These are phyloP conservation scores for Licmophora abbreviata DNA, from an alignment of 108 stramenopile genomes.

Conservation along the genomic window DNA sequence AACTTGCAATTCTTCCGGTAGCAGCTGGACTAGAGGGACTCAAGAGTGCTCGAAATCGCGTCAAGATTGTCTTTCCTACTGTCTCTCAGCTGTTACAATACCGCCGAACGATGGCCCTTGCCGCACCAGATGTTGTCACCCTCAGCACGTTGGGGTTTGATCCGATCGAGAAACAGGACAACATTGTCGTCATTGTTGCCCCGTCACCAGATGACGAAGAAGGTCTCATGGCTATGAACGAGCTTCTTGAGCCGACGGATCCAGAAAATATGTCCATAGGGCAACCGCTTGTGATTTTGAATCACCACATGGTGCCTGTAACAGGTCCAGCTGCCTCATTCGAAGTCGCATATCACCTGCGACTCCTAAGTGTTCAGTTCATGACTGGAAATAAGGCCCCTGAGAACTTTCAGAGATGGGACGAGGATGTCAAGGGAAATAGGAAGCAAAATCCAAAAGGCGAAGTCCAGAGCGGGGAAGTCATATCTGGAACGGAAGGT, in stretches of 20 bases:
- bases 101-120: conserved; percentile 72
- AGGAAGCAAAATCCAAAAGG: conserved; percentile 6
- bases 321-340: conserved; percentile 46
- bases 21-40: conserved; percentile 84
- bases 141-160: conserved; percentile 81
- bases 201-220: conserved; percentile 77
- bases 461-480: conserved; percentile 11
- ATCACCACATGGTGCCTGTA: conserved; percentile 83
- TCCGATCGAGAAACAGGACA: conserved; percentile 70
- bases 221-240: conserved; percentile 57
- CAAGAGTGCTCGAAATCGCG: conserved; percentile 52
- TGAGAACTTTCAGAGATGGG: conserved; percentile 25
- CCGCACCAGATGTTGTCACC: conserved; percentile 79
- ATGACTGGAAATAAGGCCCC: conserved; percentile 59
- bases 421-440: conserved; percentile 7
- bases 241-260: conserved; percentile 48
- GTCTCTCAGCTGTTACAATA: conserved; percentile 78
- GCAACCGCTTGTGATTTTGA: conserved; percentile 73
- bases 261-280: conserved; percentile 24
- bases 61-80: conserved; percentile 87
- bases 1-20: conserved; percentile 74
- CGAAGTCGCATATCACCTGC: conserved; percentile 75
- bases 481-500: conserved; percentile 6
- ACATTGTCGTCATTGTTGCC: conserved; percentile 78
- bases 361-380: conserved; percentile 76